These are phyloP conservation scores for Xylogone sp. DNA, from an alignment of 2,329 filamentous ascomycete species.

Conservation along the genomic window DNA sequence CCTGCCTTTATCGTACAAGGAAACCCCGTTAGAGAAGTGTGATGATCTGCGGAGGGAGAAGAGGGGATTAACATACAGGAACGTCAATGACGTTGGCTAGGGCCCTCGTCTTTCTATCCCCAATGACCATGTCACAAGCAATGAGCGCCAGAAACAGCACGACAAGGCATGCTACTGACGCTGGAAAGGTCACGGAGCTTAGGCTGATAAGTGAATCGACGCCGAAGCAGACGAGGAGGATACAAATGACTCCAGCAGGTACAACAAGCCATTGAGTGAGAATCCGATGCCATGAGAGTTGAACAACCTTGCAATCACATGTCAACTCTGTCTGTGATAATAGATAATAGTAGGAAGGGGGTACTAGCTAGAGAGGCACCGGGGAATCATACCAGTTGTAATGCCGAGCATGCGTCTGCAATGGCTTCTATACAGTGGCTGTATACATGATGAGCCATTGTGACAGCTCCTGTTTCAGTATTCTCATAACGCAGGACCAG, in stretches of 20 bases:
- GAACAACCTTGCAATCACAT: conserved; percentile 16
- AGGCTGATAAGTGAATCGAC: conserved; percentile 37
- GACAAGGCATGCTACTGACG: conserved; percentile 56
- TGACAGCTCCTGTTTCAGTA: not conserved
- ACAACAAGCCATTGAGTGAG: conserved; percentile 46
- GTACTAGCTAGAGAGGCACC: not conserved
- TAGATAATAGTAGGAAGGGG: no score
- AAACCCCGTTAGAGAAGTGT: conserved; percentile 10
- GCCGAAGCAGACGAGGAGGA: conserved; percentile 37
- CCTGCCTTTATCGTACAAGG: conserved; percentile 39
- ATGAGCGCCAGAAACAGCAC: conserved; percentile 49
- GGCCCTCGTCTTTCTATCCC: conserved; percentile 42
- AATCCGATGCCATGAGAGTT: conserved; percentile 25
- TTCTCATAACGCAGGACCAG: not conserved
- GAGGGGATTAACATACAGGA: conserved; percentile 35
- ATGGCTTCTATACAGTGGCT: not conserved
- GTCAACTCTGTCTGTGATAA: not conserved
- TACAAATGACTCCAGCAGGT: conserved; percentile 36
- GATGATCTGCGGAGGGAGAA: not conserved
- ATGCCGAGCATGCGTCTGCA: not conserved
- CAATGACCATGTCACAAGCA: conserved; percentile 41
- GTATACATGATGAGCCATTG: not conserved
- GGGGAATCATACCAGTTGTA: conserved; percentile 1
- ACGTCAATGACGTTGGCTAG: conserved; percentile 49
- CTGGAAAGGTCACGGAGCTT: conserved; percentile 51